phyloP scores from a whole-genome alignment of 83 land plant genomes.

The Picea engelmannii region DNA sequence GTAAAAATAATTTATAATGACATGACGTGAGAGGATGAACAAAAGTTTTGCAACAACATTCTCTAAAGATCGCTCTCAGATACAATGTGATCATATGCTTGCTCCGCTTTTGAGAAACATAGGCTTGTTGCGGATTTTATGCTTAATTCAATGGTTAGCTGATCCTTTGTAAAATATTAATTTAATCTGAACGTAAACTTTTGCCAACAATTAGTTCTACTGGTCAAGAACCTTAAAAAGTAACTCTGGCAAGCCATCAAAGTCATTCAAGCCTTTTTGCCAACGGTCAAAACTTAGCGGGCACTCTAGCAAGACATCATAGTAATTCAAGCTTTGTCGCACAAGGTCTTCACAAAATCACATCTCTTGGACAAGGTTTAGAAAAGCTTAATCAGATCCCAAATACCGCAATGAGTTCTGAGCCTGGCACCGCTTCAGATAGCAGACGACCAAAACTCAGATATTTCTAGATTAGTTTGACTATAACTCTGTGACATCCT shows the following conservation, averaged over 20 bases:
- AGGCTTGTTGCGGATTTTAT: neutral
- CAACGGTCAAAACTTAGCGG: neutral
- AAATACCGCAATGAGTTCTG: neutral
- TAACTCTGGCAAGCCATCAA: neutral
- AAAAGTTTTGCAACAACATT: neutral
- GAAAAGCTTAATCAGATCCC: neutral
- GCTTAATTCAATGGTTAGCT: neutral
- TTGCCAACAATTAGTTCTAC: too few relatives aligned
- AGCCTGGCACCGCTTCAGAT: neutral
- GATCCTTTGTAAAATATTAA: neutral
- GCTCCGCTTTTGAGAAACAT: neutral
- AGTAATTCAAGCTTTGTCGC: neutral
- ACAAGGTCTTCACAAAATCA: neutral
- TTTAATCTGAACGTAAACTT: too few relatives aligned
- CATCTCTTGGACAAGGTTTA: neutral
- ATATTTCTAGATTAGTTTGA: neutral
- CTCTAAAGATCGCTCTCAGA: neutral
- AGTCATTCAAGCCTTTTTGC: neutral
- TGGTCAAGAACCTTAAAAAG: too few relatives aligned
- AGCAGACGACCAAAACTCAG: neutral
- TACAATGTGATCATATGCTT: too few relatives aligned
- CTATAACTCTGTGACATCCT: neutral
- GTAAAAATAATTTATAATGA: too few relatives aligned
- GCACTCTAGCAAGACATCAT: neutral
- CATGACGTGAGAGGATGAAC: neutral